A percentile compares a stretch with the other conserved stretches of the same genome.
These are phyloP conservation scores for Letharia lupina DNA, from an alignment of 495 filamentous ascomycete species.

Conservation along the genomic window DNA sequence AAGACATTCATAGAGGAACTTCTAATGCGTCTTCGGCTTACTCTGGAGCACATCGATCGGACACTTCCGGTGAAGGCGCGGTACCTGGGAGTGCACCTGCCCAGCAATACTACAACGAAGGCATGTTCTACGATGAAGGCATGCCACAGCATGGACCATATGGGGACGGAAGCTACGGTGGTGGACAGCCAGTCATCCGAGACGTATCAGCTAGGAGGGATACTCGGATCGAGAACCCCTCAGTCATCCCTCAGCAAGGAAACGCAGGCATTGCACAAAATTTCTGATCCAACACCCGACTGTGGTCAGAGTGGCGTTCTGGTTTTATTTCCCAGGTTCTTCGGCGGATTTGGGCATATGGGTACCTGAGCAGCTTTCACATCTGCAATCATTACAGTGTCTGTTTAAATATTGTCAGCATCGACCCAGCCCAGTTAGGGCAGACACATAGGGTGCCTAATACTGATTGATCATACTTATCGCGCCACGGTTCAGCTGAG, in stretches of 20 bases:
- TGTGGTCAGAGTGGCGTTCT: constrained; percentile 8
- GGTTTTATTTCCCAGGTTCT: constrained; percentile 1
- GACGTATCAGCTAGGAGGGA: constrained; percentile 87
- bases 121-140: constrained; percentile 48
- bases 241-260: constrained; percentile 76
- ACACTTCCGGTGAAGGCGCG: constrained; percentile 68
- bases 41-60: constrained; percentile 72
- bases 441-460: constrained; percentile 5
- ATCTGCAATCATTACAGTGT: constrained; percentile 14
- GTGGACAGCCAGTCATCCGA: constrained; percentile 74
- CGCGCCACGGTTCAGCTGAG: background rate
- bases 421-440: constrained; percentile 4
- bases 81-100: constrained; percentile 42
- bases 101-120: constrained; percentile 43
- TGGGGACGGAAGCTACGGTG: constrained; percentile 46
- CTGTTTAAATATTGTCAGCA: constrained; percentile 9
- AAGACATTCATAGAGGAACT: constrained; percentile 69
- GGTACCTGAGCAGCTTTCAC: constrained; percentile 7
- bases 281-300: constrained; percentile 47
- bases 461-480: background rate
- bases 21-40: constrained; percentile 97
- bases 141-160: constrained; percentile 49
- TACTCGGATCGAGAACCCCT: constrained; percentile 85
- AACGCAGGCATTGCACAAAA: constrained; percentile 98
- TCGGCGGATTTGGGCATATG: constrained; percentile 8